Conservation (phyloP, 1,284 basidiomycete species). For the Abortiporus biennis region DNA sequence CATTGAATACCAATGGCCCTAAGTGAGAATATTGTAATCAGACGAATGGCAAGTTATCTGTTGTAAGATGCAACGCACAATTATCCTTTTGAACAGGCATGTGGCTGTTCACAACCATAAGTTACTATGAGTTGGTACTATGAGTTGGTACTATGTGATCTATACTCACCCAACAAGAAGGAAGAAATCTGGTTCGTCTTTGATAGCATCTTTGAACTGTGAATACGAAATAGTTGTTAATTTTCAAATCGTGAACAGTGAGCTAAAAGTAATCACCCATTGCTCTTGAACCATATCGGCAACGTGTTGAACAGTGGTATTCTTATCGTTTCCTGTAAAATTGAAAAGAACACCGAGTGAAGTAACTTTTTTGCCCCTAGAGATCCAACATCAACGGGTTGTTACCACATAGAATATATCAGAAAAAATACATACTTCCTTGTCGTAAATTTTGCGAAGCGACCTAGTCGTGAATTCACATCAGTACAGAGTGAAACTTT, state of each 20-base stretch:
- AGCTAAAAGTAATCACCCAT: constrained; percentile 43
- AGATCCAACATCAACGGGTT: not conserved
- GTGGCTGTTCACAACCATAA: constrained; percentile 39
- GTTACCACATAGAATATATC: not conserved
- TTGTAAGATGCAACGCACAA: constrained; percentile 33
- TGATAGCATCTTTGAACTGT: constrained; percentile 73
- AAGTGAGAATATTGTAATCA: no score
- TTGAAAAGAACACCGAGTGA: constrained; percentile 79
- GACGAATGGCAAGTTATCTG: constrained; percentile 19
- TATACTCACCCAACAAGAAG: constrained; percentile 54
- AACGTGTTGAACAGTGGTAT: constrained; percentile 72
- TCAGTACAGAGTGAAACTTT: no score
- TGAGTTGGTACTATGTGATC: no score
- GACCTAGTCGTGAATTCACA: constrained; percentile 34
- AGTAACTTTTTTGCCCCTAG: constrained; percentile 66
- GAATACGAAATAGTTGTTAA: not conserved
- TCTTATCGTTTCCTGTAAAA: constrained; percentile 59
- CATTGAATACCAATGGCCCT: constrained; percentile 71
- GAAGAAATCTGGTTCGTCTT: constrained; percentile 80
- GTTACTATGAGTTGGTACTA: no score
- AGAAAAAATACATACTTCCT: constrained; percentile 42
- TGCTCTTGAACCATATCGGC: constrained; percentile 69
- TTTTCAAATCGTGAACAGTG: no score
- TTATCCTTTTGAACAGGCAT: constrained; percentile 65
- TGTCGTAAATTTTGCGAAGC: constrained; percentile 73